Evolutionary conservation across 139 green algal species (phyloP), one percentile per base, ranked within the genome.

Genomic region (Trebouxia sp.): DNA sequence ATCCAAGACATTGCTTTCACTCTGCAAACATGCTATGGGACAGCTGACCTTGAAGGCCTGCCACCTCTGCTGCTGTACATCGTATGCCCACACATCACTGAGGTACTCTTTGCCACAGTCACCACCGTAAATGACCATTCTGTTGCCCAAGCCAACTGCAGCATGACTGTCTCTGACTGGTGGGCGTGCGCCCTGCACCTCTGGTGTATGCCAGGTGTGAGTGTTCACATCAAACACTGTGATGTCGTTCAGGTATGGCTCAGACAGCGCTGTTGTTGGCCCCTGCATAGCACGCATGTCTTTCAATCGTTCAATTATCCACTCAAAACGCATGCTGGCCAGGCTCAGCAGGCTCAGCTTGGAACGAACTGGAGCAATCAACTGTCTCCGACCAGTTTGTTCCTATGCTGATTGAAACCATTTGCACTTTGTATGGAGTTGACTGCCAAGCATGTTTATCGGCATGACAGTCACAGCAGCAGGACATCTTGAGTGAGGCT

Each of bases 171-270:
- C 62, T n/a, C 62, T 72, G 32, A 72, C 62, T 45, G 62, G 62
- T 15, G 62, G 62, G 32, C 32, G 15, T 22, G 62, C 62, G 20
- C 62, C 62, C 20, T 72, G 35, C 35, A 72, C 62, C 5, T 72
- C 62, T 72, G 62, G 62, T 12, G 62, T 72, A 35, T 72, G 62
- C 62, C 62, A 72, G 35, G 62, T 72, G 37, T 72, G 62, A 22
- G 32, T 72, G 62, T 72, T 72, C 1, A 72, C 62, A 41, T 72
- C 62, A 45, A 72, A 72, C 3, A 45, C 32, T 45, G 62, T 72
- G 62, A 72, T 72, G 62, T 72, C 62, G 32, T 72, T 72, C 62
- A 72, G 35, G 62, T 72, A 72, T 45, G 62, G 62, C 10, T 72
- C 62, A 28, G 62, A 72, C 35, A 72, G 32, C 12, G 62, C 62